These are phyloP conservation scores for Beauveria pseudobassiana DNA, from an alignment of 2,329 filamentous ascomycete genomes.

Conservation along the genomic window DNA sequence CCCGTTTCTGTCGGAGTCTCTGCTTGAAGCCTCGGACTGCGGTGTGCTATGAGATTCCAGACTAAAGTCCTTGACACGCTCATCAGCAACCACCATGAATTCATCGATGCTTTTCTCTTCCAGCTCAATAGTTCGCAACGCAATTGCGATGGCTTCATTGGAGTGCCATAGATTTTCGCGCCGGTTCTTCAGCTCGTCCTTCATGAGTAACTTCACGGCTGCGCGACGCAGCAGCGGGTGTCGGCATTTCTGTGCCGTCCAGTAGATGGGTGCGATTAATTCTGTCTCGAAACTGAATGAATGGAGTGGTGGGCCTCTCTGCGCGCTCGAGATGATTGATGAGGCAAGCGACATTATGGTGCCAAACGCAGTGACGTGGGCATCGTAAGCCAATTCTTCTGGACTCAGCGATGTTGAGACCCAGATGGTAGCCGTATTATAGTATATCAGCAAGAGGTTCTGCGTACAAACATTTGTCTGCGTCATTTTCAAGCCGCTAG, in stretches of 20 bases:
- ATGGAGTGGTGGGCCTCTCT: conserved; percentile 11
- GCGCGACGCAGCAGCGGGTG: conserved; percentile 33
- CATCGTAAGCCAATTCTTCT: conserved; percentile 28
- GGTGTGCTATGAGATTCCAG: not conserved
- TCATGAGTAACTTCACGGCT: conserved; percentile 28
- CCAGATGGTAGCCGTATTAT: conserved; percentile 28
- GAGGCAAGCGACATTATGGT: conserved; percentile 29
- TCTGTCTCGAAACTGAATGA: conserved; percentile 37
- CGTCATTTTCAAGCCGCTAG: conserved; percentile 5
- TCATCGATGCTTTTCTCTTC: conserved; percentile 22
- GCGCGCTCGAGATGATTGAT: conserved; percentile 19
- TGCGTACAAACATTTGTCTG: conserved; percentile 13
- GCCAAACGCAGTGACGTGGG: conserved; percentile 27
- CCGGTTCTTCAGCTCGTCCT: conserved; percentile 23
- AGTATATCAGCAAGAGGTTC: conserved; percentile 30
- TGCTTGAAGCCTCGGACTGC: not conserved
- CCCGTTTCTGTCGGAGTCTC: not conserved
- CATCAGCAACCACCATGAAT: not conserved
- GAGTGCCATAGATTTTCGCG: conserved; percentile 34
- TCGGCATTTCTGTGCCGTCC: conserved; percentile 31
- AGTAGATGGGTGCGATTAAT: conserved; percentile 34
- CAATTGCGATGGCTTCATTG: conserved; percentile 24
- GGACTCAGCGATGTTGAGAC: conserved; percentile 22
- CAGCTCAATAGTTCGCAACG: conserved; percentile 26
- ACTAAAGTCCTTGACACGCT: not conserved